A percentile compares a stretch with the other conserved stretches of the same genome.
Evolutionary conservation across 1,284 basidiomycete genomes (phyloP).

Genomic region (Taiwanofungus camphoratus): DNA sequence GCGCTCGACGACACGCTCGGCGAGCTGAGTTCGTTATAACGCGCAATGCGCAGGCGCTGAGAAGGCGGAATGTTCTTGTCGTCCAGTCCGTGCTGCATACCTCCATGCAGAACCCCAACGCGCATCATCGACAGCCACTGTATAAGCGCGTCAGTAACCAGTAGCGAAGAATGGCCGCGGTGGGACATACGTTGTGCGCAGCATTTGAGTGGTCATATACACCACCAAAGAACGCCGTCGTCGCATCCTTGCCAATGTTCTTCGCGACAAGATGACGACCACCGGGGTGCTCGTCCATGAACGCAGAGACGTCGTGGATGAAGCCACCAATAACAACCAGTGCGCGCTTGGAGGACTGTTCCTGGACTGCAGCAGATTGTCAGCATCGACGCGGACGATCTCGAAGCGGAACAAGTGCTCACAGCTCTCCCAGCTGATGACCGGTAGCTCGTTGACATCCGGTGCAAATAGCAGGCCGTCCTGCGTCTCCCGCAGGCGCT

Average conservation of each 20-base stretch:
- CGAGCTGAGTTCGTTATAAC: slow-evolving; percentile 56
- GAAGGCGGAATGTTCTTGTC: slow-evolving; percentile 64
- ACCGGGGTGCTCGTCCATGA: slow-evolving; percentile 88
- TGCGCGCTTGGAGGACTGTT: slow-evolving; percentile 71
- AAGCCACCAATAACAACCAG: slow-evolving; percentile 83
- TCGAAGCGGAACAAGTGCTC: slow-evolving; percentile 28
- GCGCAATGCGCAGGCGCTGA: slow-evolving; percentile 63
- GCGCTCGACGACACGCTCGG: slow-evolving; percentile 37
- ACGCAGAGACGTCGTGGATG: slow-evolving; percentile 86
- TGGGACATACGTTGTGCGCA: slow-evolving; percentile 67
- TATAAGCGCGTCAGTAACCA: not conserved
- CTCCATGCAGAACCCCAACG: slow-evolving; percentile 81
- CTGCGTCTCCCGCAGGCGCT: slow-evolving; percentile 69
- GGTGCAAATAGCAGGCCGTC: slow-evolving; percentile 76
- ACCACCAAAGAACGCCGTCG: slow-evolving; percentile 91
- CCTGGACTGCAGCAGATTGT: slow-evolving; percentile 46
- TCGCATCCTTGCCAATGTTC: slow-evolving; percentile 76
- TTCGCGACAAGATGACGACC: slow-evolving; percentile 65
- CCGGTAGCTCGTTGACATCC: slow-evolving; percentile 69
- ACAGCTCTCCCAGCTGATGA: slow-evolving; percentile 87
- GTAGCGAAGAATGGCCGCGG: not conserved
- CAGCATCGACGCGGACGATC: too few relatives aligned
- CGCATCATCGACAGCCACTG: slow-evolving; percentile 84
- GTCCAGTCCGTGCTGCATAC: slow-evolving; percentile 56
- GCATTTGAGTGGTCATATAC: slow-evolving; percentile 93